Evolutionary conservation across 495 filamentous ascomycete species (phyloP), one percentile per base, ranked within the genome.

Genomic region (Aspergillus wentii): DNA sequence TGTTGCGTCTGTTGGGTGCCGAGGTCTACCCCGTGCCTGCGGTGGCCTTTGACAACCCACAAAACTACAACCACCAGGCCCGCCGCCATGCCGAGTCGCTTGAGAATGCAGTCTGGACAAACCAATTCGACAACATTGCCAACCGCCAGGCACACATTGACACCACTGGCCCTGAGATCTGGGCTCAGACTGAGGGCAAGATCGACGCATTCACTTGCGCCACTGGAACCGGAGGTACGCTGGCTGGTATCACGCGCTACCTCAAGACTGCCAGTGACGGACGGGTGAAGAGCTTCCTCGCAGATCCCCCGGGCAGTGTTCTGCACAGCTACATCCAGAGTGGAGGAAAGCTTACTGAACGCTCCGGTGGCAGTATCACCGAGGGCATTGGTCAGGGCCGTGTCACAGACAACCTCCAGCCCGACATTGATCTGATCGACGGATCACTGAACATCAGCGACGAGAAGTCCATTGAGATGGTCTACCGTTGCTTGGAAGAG

Each of bases 41-140:
- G 2, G 92, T 96, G 5, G 79, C 92, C n/a, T 96, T 87, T 59
- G 92, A 96, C 39, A 85, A 96, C 70, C 88, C 91, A 15, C 67
- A 89, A 30, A 98, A 98, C 66, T 98, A 96, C 70, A 97, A 98
- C 66, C 90, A 95, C 64, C 89, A 95, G 69, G 92, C 92, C 8
- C 73, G 75, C 30, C 72, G 92, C 9, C 89, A 96, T 62, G 92
- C 92, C 23, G 88, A 94, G 64, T 61, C 69, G 1, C 59, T 88
- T 30, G 81, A 85, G 2, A 96, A 96, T 63, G 89, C 92, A 5
- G 89, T 96, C 2, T 98, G 92, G 92, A 98, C 92, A 18, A 92
- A 98, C 66, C 92, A 98, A 61, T 98, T 98, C 68, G 92, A 98
- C 56, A 98, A 98, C 68, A 77, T 70, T 21, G 92, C 94, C 36